phyloP scores from a whole-genome alignment of 1,284 basidiomycete genomes.

The Volvariella surrecta region DNA sequence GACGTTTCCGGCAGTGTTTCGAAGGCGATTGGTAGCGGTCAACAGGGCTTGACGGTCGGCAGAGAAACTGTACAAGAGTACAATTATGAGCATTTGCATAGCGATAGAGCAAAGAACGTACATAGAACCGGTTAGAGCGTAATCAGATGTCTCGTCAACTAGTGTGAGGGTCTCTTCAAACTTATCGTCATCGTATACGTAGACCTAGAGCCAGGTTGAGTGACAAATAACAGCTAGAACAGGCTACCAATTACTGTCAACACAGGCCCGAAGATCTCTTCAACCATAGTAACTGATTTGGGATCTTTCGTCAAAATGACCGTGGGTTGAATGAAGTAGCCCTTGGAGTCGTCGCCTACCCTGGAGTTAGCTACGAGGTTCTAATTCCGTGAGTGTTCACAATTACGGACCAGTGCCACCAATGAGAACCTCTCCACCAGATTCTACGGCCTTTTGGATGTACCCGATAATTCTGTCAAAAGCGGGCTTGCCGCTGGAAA shows the following conservation, averaged over 20 bases:
- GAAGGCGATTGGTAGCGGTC: constrained; percentile 68
- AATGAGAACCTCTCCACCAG: constrained; percentile 82
- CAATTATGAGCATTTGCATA: neutral
- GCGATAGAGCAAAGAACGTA: constrained; percentile 27
- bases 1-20: constrained; percentile 84
- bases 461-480: constrained; percentile 87
- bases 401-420: constrained; percentile 65
- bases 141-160: constrained; percentile 82
- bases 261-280: constrained; percentile 98
- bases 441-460: constrained; percentile 83
- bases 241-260: constrained; percentile 57
- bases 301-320: constrained; percentile 94
- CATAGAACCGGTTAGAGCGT: constrained; percentile 90
- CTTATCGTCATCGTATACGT: constrained; percentile 79
- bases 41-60: constrained; percentile 72
- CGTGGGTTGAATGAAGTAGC: constrained; percentile 93
- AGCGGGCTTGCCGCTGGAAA: constrained; percentile 61
- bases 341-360: constrained; percentile 80
- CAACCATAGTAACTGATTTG: constrained; percentile 83
- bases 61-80: constrained; percentile 54
- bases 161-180: constrained; percentile 82
- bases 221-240: constrained; percentile 5
- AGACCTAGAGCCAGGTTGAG: constrained; percentile 40
- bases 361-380: too few species aligned
- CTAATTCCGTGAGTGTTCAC: neutral